These are phyloP conservation scores for Boletus holoroseus DNA, from an alignment of 1,284 basidiomycete genomes.

Conservation along the genomic window DNA sequence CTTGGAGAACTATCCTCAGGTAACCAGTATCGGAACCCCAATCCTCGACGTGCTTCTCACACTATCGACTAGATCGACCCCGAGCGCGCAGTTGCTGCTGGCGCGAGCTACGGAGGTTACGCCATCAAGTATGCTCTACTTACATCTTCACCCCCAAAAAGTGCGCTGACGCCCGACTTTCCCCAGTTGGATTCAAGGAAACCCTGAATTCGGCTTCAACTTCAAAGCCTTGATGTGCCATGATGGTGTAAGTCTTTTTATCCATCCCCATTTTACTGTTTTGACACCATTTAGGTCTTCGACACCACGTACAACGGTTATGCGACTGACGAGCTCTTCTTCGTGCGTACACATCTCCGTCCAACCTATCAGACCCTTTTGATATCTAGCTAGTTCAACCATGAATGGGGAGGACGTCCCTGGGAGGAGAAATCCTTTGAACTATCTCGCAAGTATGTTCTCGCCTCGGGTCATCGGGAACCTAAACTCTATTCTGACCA, in stretches of 20 bases:
- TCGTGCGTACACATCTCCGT: slow-evolving; percentile 45
- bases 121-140: slow-evolving; percentile 63
- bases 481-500: not conserved
- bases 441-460: slow-evolving; percentile 50
- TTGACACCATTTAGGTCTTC: slow-evolving; percentile 45
- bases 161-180: slow-evolving; percentile 9
- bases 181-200: slow-evolving; percentile 86
- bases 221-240: slow-evolving; percentile 90
- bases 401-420: slow-evolving; percentile 77
- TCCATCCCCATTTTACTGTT: not conserved
- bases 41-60: slow-evolving; percentile 6
- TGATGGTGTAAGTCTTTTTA: slow-evolving; percentile 59
- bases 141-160: not conserved
- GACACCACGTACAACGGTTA: slow-evolving; percentile 70
- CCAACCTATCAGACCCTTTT: not conserved
- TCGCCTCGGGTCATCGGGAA: not conserved
- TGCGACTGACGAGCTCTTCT: slow-evolving; percentile 83
- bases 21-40: slow-evolving; percentile 23
- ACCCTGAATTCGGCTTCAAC: slow-evolving; percentile 76
- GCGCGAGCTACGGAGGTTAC: slow-evolving; percentile 79
- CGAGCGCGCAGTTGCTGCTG: slow-evolving; percentile 75
- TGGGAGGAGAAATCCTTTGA: slow-evolving; percentile 61
- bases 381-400: slow-evolving; percentile 55
- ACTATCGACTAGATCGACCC: slow-evolving; percentile 58
- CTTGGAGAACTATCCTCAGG: slow-evolving; percentile 68